These are phyloP conservation scores for Wickerhamomyces bovis DNA, from an alignment of 805 yeast species.

Conservation along the genomic window DNA sequence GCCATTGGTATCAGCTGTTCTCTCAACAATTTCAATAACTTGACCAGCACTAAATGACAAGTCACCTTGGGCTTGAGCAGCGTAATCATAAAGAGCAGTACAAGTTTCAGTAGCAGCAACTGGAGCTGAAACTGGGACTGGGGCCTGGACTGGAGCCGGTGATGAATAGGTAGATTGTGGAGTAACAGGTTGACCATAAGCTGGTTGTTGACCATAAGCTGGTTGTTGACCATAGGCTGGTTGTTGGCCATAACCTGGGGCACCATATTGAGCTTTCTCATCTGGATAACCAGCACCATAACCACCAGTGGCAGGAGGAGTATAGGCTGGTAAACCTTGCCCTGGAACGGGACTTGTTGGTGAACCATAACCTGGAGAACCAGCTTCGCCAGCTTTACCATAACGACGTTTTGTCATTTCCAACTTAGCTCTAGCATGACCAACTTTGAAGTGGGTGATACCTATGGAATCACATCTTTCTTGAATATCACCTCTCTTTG, in stretches of 20 bases:
- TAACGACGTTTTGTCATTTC: slow-evolving; percentile 79
- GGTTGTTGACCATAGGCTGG: slow-evolving; percentile 23
- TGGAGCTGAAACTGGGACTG: slow-evolving; percentile 24
- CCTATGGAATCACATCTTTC: slow-evolving; percentile 85
- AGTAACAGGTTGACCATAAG: slow-evolving; percentile 23
- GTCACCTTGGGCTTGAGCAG: slow-evolving; percentile 93
- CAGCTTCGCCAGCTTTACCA: slow-evolving; percentile 42
- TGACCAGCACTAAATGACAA: slow-evolving; percentile 84
- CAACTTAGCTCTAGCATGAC: slow-evolving; percentile 78
- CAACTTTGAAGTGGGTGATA: slow-evolving; percentile 84
- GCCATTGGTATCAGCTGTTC: slow-evolving; percentile 80
- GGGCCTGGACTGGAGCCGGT: slow-evolving; percentile 22
- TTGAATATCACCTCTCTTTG: slow-evolving; percentile 86
- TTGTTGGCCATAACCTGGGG: slow-evolving; percentile 22
- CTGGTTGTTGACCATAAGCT: slow-evolving; percentile 20
- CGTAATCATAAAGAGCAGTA: slow-evolving; percentile 85
- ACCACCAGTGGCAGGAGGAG: slow-evolving; percentile 28
- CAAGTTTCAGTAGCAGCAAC: slow-evolving; percentile 51
- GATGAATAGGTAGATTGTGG: slow-evolving; percentile 26
- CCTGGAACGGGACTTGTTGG: slow-evolving; percentile 21
- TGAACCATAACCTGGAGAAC: slow-evolving; percentile 29
- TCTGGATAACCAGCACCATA: slow-evolving; percentile 28
- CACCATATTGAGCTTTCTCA: slow-evolving; percentile 24
- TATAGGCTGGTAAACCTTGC: slow-evolving; percentile 30
- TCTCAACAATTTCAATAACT: slow-evolving; percentile 73